Base-by-base conservation (phyloP, 768 basidiomycete species). In the Lanmaoa rubissima region DNA sequence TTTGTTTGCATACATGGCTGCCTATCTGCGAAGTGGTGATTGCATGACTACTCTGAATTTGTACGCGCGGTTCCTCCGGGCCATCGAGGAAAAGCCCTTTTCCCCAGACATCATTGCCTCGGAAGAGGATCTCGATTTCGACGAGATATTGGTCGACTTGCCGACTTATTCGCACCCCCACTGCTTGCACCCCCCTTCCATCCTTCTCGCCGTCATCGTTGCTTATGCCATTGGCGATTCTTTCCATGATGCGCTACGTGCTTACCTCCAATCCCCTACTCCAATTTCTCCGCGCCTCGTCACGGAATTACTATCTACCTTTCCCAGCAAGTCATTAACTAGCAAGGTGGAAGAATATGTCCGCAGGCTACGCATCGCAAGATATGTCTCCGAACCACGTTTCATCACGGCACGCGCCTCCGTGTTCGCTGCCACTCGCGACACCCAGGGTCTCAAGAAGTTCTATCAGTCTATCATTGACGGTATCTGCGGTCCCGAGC, bases 181-280 rank as follows among this genome's bases (percentile, higher is more conserved):
- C 57, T 41, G 49, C 24, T 34, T 43, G 13, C 59, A 58, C 11
- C 67, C 63, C 3, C 53, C 75, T 61, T 50, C 75, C n/a, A 57
- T 85, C 34, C 70, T 87, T 26, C 74, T 87, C 34, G 76, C 77
- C 12, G 83, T 76, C 7, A 71, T 83, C n/a, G 74, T 82, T 21
- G 90, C 90, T 16, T 73, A 83, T 66, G 85, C 86, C 5, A 78
- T 84, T 66, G 70, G 75, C 32, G 73, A 82, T 63, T 75, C 78
- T n/a, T 89, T 91, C 61, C 63, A 71, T n/a, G 76, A 69, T 34
- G 86, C 88, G 3, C 64, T 90, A 46, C 69, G 71, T 42, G 65
- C 68, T 5, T 82, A 73, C 55, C 60, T 83, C 9, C 62, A 71
- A 19, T 75, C 74, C 1, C 71, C 70, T 17, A 66, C 75, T 44